Base-by-base conservation (phyloP, 805 yeast species). In the Sugiyamaella floridensis region DNA sequence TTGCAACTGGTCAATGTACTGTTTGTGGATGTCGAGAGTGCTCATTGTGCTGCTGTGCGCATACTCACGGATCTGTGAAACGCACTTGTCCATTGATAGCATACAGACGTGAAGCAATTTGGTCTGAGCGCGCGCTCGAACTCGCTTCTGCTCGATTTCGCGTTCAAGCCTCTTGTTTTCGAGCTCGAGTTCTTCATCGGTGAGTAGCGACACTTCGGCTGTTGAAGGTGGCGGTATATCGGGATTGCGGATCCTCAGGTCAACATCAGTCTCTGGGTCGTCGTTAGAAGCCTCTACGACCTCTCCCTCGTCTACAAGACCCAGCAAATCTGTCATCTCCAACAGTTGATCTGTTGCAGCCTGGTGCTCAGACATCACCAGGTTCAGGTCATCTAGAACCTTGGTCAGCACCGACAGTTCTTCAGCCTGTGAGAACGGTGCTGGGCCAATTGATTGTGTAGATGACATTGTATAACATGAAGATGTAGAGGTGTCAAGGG, bases 321-420 rank as follows among this genome's bases (percentile, higher is more conserved):
- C 48, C 43, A 56, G 55, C 42, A 41, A 19, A 34, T 56, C 60
- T 4, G 53, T 55, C 8, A 55, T 48, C 28, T 58, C 20, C 49
- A 58, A 34, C 56, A 63, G 45, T 26, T 42, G 47, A 49, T 63
- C 60, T 1, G 63, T 52, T 0, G 57, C 62, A 6, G 32, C 45
- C 1, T 66, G 57, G 43, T 61, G 61, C 14, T 43, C 22, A 2
- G 51, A 57, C 29, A 64, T 55, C 42, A 57, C 57, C 4, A 28
- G 22, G 2, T 58, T 18, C 11, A 65, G 57, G 26, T 58, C 56
- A 47, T 58, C 60, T 8, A 65, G 55, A 9, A 65, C 59, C 11
- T 49, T 12, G 14, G 54, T 45, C 40, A 65, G 57, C 10, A 63
- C 60, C 40, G 54, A 53, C 14, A 71, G 45, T 59, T 70, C 65